Conservation (phyloP, 2,329 filamentous ascomycete genomes). For the Fusarium sp. region DNA sequence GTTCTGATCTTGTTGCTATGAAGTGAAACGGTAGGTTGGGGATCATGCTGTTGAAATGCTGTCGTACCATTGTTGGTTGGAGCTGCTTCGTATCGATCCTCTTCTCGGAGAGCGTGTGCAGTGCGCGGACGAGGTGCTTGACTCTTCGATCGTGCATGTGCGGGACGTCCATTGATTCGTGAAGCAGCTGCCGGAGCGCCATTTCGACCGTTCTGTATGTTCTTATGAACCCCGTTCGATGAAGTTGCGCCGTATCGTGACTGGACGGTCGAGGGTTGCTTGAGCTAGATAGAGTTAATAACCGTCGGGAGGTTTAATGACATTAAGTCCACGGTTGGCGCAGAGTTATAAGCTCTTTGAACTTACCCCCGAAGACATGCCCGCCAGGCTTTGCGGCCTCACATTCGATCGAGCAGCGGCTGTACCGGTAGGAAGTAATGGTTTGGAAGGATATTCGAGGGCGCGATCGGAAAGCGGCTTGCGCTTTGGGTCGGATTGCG, state of each 20-base stretch:
- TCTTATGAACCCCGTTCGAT: conserved; percentile 67
- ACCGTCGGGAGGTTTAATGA: not conserved
- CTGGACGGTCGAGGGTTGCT: conserved; percentile 49
- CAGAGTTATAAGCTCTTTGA: not conserved
- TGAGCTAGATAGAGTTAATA: conserved; percentile 49
- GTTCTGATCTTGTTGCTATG: conserved; percentile 47
- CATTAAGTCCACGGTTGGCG: not conserved
- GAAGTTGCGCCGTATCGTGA: conserved; percentile 57
- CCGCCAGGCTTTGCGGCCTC: conserved; percentile 60
- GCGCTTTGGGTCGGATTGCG: conserved; percentile 70
- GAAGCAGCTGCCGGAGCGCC: conserved; percentile 64
- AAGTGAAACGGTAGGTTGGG: conserved; percentile 34
- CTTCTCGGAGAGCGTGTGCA: conserved; percentile 58
- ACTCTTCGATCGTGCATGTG: conserved; percentile 60
- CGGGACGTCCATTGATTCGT: conserved; percentile 61
- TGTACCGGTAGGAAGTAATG: conserved; percentile 56
- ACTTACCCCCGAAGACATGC: conserved; percentile 51
- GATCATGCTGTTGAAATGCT: conserved; percentile 24
- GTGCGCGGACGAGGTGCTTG: conserved; percentile 55
- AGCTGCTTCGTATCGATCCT: conserved; percentile 56
- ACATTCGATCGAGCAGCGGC: conserved; percentile 58
- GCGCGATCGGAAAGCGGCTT: conserved; percentile 69
- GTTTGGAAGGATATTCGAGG: conserved; percentile 62
- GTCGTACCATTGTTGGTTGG: conserved; percentile 55
- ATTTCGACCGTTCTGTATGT: conserved; percentile 68